These are phyloP conservation scores for Dendrobium officinale DNA, from an alignment of 106 monocot species.

Conservation along the genomic window DNA sequence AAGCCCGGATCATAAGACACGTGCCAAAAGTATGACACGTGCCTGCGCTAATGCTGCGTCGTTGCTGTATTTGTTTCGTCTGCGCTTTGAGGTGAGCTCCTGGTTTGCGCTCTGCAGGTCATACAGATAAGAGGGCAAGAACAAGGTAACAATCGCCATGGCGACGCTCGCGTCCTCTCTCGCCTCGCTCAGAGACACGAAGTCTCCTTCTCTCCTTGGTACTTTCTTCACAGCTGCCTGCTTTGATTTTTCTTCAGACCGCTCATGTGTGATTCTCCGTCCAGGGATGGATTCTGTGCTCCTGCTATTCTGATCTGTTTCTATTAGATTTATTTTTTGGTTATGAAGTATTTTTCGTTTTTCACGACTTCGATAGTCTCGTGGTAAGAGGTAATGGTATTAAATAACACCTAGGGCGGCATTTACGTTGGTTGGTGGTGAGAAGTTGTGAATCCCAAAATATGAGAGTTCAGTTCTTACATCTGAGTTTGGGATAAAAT, in stretches of 20 bases:
- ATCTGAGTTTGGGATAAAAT: not conserved
- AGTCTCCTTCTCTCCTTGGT: not conserved
- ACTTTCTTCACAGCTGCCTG: not conserved
- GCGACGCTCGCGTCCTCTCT: slow-evolving; percentile 1
- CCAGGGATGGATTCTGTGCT: not conserved
- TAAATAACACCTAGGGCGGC: not conserved
- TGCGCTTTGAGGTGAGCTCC: not conserved
- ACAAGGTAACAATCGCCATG: not conserved
- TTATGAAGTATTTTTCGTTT: not conserved
- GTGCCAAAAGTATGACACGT: too few species aligned
- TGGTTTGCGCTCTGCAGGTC: not conserved
- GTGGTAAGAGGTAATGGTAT: not conserved
- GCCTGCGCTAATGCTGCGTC: too few species aligned
- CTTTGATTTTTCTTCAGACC: not conserved
- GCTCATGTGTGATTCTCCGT: not conserved
- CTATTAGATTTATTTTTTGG: not conserved
- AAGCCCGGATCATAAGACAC: too few species aligned
- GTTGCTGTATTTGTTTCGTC: not conserved
- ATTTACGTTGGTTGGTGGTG: too few species aligned
- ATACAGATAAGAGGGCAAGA: not conserved
- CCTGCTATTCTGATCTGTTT: not conserved
- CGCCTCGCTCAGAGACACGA: not conserved
- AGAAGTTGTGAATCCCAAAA: not conserved
- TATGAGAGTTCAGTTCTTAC: not conserved
- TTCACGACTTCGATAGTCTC: not conserved